phyloP scores from a whole-genome alignment of 805 yeast genomes.

The Yamadazyma nakazawae region DNA sequence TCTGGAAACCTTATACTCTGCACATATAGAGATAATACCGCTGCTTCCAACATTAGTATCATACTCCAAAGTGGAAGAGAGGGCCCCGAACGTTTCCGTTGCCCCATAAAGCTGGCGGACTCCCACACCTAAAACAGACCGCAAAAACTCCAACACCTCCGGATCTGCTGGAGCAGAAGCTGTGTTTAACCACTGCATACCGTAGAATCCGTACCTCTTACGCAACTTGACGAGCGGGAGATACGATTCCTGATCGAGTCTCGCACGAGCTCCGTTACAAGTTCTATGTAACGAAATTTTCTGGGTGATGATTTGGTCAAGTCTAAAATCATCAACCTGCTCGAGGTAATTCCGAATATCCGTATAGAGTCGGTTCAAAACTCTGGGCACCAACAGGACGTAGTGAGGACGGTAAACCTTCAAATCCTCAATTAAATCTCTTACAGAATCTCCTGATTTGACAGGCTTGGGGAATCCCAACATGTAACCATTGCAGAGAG shows the following conservation, averaged over 20 bases:
- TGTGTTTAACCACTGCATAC: slow-evolving; percentile 22
- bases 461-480: slow-evolving; percentile 45
- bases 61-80: slow-evolving; percentile 34
- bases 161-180: slow-evolving; percentile 70
- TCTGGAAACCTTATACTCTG: slow-evolving; percentile 50
- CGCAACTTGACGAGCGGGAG: slow-evolving; percentile 20
- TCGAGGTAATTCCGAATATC: slow-evolving; percentile 42
- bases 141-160: slow-evolving; percentile 55
- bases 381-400: slow-evolving; percentile 60
- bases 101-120: slow-evolving; percentile 68
- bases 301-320: slow-evolving; percentile 28
- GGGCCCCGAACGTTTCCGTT: slow-evolving; percentile 62
- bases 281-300: slow-evolving; percentile 37
- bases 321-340: slow-evolving; percentile 3
- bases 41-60: slow-evolving; percentile 38
- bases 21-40: slow-evolving; percentile 55
- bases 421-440: slow-evolving; percentile 52
- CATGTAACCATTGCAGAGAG: slow-evolving; percentile 44
- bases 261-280: slow-evolving; percentile 42
- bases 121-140: slow-evolving; percentile 56
- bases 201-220: slow-evolving; percentile 26
- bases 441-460: slow-evolving; percentile 30
- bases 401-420: slow-evolving; percentile 49
- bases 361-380: slow-evolving; percentile 57
- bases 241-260: slow-evolving; percentile 27